Evolutionary conservation across 2,329 filamentous ascomycete genomes (phyloP).

Genomic region (Thelonectria discophora): DNA sequence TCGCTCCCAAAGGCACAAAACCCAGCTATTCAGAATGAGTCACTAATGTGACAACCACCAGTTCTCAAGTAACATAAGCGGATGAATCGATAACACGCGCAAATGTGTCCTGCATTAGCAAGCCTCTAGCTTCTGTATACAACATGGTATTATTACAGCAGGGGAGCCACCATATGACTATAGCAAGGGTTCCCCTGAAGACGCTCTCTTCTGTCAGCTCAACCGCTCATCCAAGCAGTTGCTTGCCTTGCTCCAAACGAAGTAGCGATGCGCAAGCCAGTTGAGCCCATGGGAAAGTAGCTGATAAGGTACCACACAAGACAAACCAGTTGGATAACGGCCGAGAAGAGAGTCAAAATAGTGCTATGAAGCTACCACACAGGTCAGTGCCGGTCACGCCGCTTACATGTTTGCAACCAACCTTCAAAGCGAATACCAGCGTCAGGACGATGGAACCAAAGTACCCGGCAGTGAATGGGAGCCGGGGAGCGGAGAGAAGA

Average conservation of each 20-base stretch:
- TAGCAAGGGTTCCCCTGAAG: not conserved
- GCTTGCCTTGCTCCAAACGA: conserved; percentile 86
- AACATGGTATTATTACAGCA: conserved; percentile 7
- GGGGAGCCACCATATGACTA: not conserved
- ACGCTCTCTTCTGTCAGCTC: conserved; percentile 8
- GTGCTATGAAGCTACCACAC: conserved; percentile 77
- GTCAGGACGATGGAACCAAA: conserved; percentile 93
- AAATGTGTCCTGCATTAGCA: not conserved
- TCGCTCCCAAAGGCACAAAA: not conserved
- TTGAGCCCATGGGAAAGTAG: conserved; percentile 97
- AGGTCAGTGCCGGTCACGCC: conserved; percentile 23
- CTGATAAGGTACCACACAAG: conserved; percentile 94
- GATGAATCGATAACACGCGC: conserved; percentile 7
- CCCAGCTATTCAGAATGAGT: not conserved
- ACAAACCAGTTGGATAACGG: conserved; percentile 83
- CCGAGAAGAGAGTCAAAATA: conserved; percentile 83
- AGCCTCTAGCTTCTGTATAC: not conserved
- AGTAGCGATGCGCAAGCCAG: conserved; percentile 85
- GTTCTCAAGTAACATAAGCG: conserved; percentile 6
- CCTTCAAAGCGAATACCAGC: conserved; percentile 89
- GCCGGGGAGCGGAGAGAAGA: conserved; percentile 80
- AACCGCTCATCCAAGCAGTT: conserved; percentile 87
- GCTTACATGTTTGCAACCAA: conserved; percentile 62
- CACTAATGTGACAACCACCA: not conserved
- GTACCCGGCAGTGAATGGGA: conserved; percentile 94